Evolutionary conservation across 2,329 filamentous ascomycete genomes (phyloP), one percentile per base, ranked within the genome.

Genomic region (Fusarium praegraminearum): DNA sequence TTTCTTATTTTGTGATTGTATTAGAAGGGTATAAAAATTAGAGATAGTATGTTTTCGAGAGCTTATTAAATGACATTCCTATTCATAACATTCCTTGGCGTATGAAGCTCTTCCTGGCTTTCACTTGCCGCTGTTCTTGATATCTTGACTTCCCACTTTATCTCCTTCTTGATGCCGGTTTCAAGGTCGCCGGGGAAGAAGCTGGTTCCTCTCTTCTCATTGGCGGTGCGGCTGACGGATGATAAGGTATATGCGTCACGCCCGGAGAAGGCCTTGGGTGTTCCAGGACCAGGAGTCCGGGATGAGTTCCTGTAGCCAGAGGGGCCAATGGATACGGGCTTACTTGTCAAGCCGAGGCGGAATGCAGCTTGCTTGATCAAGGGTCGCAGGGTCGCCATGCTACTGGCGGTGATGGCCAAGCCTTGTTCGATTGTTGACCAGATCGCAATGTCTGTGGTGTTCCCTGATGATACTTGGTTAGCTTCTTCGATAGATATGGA

Each of bases 401-500:
- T 79, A 28, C 80, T 81, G 2, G 83, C 83, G 2, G 80, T 80
- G 62, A 85, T 82, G 53, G 81, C 81, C 2, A 85, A 72, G 5
- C 80, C 80, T 35, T 82, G 76, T 44, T 85, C 83, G 13, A 81
- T 73, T 0, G 79, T 81, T 2, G 83, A 84, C 81, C 81, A 84
- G 67, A 84, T 81, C 32, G 81, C 81, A 44, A 83, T 78, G 52
- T 80, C 77, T 24, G 76, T 57, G 0, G 81, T 82, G n/a, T 77
- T 77, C 69, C 66, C 78, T 79, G 3, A 2, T 7, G 5, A 7
- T 8, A 1, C 4, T 3, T 12, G 22, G n/a, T 67, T 2, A 67
- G 26, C 13, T 46, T 10, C 41, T 11, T 1, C 11, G 1, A 18
- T 4, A 7, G 2, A 3, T 3, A 6, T 16, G 11, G 4, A 0